phyloP scores from a whole-genome alignment of 2,329 filamentous ascomycete genomes.

The Venturiaceae sp. region DNA sequence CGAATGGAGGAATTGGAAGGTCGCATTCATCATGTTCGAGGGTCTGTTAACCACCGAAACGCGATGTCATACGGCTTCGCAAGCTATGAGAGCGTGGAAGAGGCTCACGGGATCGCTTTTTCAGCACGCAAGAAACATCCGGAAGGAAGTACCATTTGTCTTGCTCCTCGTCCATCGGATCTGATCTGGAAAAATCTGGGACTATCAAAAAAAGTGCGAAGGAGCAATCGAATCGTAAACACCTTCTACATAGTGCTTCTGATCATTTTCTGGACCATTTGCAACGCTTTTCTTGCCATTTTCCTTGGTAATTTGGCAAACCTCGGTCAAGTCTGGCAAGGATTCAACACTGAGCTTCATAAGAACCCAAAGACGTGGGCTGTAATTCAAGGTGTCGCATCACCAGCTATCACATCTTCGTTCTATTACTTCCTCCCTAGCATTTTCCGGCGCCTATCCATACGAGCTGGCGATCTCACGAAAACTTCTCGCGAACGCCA shows the following conservation, averaged over 20 bases:
- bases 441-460: constrained; percentile 80
- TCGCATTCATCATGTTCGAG: constrained; percentile 74
- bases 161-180: constrained; percentile 82
- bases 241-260: constrained; percentile 74
- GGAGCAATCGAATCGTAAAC: constrained; percentile 67
- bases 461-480: constrained; percentile 75
- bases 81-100: constrained; percentile 79
- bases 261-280: constrained; percentile 78
- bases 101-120: constrained; percentile 82
- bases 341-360: constrained; percentile 57
- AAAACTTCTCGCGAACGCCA: constrained; percentile 90
- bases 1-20: constrained; percentile 75
- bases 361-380: constrained; percentile 63
- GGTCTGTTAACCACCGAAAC: constrained; percentile 75
- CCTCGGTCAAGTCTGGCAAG: constrained; percentile 68
- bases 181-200: constrained; percentile 94
- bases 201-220: constrained; percentile 56
- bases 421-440: constrained; percentile 83
- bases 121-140: constrained; percentile 71
- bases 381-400: constrained; percentile 81
- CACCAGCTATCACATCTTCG: constrained; percentile 77
- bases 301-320: constrained; percentile 83
- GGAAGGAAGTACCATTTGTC: constrained; percentile 61
- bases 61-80: constrained; percentile 90
- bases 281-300: constrained; percentile 89